Percentiles rank a stretch among this genome's conserved stretches.
Conservation (phyloP, 345 rosid species). For the Rhodamnia argentea region DNA sequence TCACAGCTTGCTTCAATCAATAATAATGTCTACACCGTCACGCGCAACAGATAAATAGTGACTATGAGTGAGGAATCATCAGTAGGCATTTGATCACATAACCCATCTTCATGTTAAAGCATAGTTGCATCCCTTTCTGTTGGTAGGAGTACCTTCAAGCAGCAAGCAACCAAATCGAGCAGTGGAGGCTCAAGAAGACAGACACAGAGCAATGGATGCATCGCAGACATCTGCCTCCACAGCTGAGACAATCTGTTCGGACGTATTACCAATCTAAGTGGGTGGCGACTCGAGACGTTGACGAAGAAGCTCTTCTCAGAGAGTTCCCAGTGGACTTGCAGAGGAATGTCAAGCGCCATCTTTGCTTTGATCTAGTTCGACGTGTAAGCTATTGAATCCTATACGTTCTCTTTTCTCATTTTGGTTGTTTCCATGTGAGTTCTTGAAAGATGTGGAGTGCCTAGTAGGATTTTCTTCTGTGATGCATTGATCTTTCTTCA, state of each 20-base stretch:
- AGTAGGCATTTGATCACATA: background rate
- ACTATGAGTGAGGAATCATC: background rate
- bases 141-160: slow-evolving; percentile 56
- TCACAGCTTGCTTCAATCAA: background rate
- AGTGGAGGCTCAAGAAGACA: slow-evolving; percentile 56
- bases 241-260: slow-evolving; percentile 33
- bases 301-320: slow-evolving; percentile 50
- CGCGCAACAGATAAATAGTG: background rate
- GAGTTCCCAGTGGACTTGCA: slow-evolving; percentile 58
- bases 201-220: slow-evolving; percentile 17
- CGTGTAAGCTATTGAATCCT: slow-evolving; percentile 28
- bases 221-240: slow-evolving; percentile 48
- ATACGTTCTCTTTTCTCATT: background rate
- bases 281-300: slow-evolving; percentile 58
- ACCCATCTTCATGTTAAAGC: background rate
- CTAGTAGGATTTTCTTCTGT: background rate
- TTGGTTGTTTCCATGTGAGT: background rate
- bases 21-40: background rate
- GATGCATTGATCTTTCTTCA: background rate
- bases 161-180: slow-evolving; percentile 51
- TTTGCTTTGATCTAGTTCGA: slow-evolving; percentile 66
- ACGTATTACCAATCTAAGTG: slow-evolving; percentile 55
- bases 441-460: background rate
- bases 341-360: slow-evolving; percentile 57
- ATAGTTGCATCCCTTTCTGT: background rate